Conservation (phyloP, 352 stramenopile genomes). For the Phytophthora multivora region DNA sequence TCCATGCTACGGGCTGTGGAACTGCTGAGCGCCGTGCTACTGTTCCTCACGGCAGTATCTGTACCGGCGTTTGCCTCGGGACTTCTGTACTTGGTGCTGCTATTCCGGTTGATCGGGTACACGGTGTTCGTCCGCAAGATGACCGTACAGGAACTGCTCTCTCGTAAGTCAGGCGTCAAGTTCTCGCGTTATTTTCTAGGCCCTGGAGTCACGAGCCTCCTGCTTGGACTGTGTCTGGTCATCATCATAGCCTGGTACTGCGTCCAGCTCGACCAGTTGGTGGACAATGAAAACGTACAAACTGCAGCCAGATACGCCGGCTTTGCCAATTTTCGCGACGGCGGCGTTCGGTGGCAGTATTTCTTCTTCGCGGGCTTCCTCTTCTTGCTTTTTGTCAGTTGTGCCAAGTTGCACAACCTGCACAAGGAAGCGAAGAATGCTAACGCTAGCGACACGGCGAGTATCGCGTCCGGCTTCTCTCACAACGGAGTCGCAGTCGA, state of each 20-base stretch:
- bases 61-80: conserved; percentile 61
- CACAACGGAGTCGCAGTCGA: conserved; percentile 27
- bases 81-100: conserved; percentile 63
- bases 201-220: conserved; percentile 34
- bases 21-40: conserved; percentile 47
- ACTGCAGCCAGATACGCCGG: conserved; percentile 60
- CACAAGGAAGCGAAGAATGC: conserved; percentile 31
- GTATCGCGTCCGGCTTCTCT: conserved; percentile 12
- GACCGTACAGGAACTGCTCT: conserved; percentile 57
- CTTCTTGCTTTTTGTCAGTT: conserved; percentile 64
- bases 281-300: conserved; percentile 30
- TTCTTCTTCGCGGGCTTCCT: conserved; percentile 70
- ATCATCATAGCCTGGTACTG: conserved; percentile 65
- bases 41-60: conserved; percentile 67
- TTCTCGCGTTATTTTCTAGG: conserved; percentile 59
- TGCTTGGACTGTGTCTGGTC: conserved; percentile 52
- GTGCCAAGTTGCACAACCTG: conserved; percentile 73
- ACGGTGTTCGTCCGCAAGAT: conserved; percentile 70
- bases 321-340: conserved; percentile 58
- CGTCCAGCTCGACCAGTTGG: conserved; percentile 53
- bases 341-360: conserved; percentile 56
- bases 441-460: conserved; percentile 10
- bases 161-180: conserved; percentile 25
- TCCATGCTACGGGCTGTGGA: conserved; percentile 49
- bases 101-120: conserved; percentile 66